A percentile compares a stretch with the other conserved stretches of the same genome.
phyloP scores from a whole-genome alignment of 2,329 filamentous ascomycete genomes.

The Xylaria sp. region DNA sequence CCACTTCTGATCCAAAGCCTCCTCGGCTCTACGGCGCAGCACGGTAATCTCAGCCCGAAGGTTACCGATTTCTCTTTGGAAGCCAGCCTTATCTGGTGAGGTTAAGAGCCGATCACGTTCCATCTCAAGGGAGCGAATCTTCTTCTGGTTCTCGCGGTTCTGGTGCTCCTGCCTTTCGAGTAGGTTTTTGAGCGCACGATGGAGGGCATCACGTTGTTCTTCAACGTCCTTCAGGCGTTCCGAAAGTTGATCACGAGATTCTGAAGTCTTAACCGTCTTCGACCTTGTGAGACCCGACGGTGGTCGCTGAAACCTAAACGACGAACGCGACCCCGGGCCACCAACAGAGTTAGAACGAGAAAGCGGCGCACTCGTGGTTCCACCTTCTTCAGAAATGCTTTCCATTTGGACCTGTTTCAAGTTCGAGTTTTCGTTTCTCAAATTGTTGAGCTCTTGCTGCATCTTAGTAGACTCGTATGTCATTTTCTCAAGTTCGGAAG shows the following conservation, averaged over 20 bases:
- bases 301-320: conserved; percentile 52
- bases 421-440: conserved; percentile 74
- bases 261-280: conserved; percentile 64
- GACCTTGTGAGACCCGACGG: conserved; percentile 66
- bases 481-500: conserved; percentile 75
- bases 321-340: conserved; percentile 60
- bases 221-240: conserved; percentile 93
- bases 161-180: conserved; percentile 88
- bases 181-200: conserved; percentile 84
- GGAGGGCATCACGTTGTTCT: conserved; percentile 90
- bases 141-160: conserved; percentile 84
- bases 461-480: conserved; percentile 84
- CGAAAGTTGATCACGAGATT: conserved; percentile 74
- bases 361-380: conserved; percentile 50
- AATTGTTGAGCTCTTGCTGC: conserved; percentile 82
- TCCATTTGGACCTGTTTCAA: conserved; percentile 54
- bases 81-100: conserved; percentile 79
- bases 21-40: conserved; percentile 86
- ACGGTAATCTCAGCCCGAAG: conserved; percentile 86
- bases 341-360: conserved; percentile 56
- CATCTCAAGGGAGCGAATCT: conserved; percentile 76
- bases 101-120: conserved; percentile 80
- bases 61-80: conserved; percentile 82
- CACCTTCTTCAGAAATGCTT: conserved; percentile 50
- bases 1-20: conserved; percentile 95